Evolutionary conservation across 2,329 filamentous ascomycete species (phyloP), one percentile per base, ranked within the genome.

Genomic region (Ceratocystis papillata): DNA sequence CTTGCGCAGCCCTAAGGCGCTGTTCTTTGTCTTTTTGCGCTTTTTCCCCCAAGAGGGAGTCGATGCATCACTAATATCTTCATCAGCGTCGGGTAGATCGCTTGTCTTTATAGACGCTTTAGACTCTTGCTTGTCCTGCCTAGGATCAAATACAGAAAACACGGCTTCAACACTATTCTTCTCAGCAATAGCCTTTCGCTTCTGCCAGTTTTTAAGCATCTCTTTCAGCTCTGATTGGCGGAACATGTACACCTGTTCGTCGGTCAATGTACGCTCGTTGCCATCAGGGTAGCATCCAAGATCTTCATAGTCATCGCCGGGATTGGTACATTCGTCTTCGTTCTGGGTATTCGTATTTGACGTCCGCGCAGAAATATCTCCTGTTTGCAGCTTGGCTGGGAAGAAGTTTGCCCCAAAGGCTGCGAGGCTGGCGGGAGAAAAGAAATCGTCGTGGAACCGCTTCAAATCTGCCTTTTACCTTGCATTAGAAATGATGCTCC

Each of bases 191-290:
- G 66, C 66, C 48, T 67, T 67, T 15, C 63, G 62, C 59, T 67
- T 67, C 15, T 67, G 45, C 66, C 66, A 67, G 48, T 66, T 37
- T 30, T 83, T 83, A 30, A 89, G 78, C 48, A 96, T 77, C 12
- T 83, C 76, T 72, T 94, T 86, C 25, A 96, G 82, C 75, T 97
- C 93, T 1, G 89, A 93, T 73, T 95, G 90, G 68, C 92, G 83
- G 74, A 96, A 96, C 68, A 96, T 93, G 64, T 84, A 84, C 70
- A 96, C 90, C 77, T 96, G 89, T 71, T 91, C 89, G 72, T 96
- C 89, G 8, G 92, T 96, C 71, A 97, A 79, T 20, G 91, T 96
- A 50, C 93, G 87, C 73, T 94, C 94, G 68, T 86, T 84, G 2
- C 93, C 92, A 72, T 97, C 92, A 0, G 83, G 76, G 70, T 97